A percentile compares a stretch with the other conserved stretches of the same genome.
Conservation (phyloP, 192 early-diverging fungal species). For the Backusella macrospora region DNA sequence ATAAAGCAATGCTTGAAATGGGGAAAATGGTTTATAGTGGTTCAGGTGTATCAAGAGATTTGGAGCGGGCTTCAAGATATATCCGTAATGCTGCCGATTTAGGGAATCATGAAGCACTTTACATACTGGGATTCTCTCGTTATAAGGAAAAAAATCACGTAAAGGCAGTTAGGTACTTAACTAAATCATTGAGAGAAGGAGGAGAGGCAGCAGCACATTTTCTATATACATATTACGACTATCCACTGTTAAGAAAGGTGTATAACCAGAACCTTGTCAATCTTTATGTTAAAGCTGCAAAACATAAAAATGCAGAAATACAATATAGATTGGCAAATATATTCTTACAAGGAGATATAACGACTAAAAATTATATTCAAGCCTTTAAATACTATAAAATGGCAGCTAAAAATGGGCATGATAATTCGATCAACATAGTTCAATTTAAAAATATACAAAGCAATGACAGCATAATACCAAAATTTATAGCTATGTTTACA, state of each 20-base stretch:
- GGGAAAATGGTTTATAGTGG: neutral
- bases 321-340: neutral
- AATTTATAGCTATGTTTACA: neutral
- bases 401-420: neutral
- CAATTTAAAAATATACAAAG: neutral
- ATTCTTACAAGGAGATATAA: neutral
- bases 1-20: constrained; percentile 8
- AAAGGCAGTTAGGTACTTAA: neutral
- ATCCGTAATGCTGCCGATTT: neutral
- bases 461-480: neutral
- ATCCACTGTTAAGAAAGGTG: neutral
- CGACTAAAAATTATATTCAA: neutral
- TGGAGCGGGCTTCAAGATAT: neutral
- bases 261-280: neutral
- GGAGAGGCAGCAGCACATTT: neutral
- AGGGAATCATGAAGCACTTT: neutral
- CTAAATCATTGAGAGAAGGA: neutral
- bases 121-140: neutral
- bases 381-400: constrained; percentile 9
- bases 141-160: neutral
- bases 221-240: neutral
- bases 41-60: neutral
- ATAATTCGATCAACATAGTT: neutral
- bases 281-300: neutral
- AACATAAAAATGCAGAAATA: neutral